Evolutionary conservation across 768 basidiomycete species (phyloP).

Genomic region (Hygrophorus russula): DNA sequence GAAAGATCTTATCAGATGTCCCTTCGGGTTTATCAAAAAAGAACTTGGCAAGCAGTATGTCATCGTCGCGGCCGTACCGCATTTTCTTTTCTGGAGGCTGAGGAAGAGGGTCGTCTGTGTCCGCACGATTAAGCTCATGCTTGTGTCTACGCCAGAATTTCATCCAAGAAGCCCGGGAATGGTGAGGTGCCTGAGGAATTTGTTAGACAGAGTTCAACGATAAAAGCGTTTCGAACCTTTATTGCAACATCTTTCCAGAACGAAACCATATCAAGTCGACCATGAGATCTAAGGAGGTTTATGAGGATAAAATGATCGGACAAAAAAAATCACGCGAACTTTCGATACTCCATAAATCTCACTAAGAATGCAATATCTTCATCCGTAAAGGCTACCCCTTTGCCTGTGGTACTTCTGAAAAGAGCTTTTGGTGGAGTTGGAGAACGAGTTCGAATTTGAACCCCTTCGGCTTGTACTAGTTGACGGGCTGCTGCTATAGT

Average conservation of each 20-base stretch:
- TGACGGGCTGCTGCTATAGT: slow-evolving; percentile 34
- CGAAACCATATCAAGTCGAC: slow-evolving; percentile 59
- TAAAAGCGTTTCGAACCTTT: slow-evolving; percentile 32
- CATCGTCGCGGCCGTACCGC: slow-evolving; percentile 74
- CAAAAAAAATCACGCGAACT: slow-evolving; percentile 31
- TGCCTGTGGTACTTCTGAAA: slow-evolving; percentile 79
- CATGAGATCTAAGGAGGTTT: slow-evolving; percentile 32
- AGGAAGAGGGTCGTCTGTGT: slow-evolving; percentile 62
- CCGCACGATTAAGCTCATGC: slow-evolving; percentile 61
- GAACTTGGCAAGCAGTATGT: slow-evolving; percentile 66
- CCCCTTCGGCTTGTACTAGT: slow-evolving; percentile 10
- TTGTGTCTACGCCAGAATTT: slow-evolving; percentile 86
- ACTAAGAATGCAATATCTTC: slow-evolving; percentile 74
- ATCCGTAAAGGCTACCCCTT: slow-evolving; percentile 81
- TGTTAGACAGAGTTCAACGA: slow-evolving; percentile 3
- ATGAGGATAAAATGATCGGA: slow-evolving; percentile 1
- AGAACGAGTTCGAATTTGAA: slow-evolving; percentile 44
- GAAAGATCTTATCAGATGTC: slow-evolving; percentile 78
- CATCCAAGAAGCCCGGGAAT: slow-evolving; percentile 91
- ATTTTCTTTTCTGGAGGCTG: slow-evolving; percentile 78
- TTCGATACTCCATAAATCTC: slow-evolving; percentile 67
- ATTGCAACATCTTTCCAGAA: slow-evolving; percentile 72
- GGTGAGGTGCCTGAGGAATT: slow-evolving; percentile 61
- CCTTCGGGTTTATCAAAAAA: slow-evolving; percentile 67
- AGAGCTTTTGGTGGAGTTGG: slow-evolving; percentile 75